These are phyloP conservation scores for Naganishia albida DNA, from an alignment of 1,284 basidiomycete species.

Conservation along the genomic window DNA sequence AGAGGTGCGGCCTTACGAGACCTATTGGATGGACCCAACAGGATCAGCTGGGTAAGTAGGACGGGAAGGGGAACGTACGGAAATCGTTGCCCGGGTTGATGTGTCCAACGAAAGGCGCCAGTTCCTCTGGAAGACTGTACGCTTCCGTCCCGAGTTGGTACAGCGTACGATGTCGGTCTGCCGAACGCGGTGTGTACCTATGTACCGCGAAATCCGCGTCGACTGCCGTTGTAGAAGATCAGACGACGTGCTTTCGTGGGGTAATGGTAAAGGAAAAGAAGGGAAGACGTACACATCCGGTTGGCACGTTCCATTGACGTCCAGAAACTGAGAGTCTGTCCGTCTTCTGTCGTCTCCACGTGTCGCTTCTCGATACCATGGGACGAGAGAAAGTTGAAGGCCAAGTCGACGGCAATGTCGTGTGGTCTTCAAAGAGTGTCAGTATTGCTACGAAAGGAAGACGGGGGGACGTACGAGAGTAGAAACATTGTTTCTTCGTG, in stretches of 20 bases:
- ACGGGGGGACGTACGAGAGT: conserved; percentile 3
- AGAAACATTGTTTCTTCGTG: conserved; percentile 8
- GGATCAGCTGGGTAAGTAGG: neutral
- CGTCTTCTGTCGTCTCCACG: conserved; percentile 16
- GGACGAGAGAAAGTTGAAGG: neutral
- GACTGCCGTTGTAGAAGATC: neutral
- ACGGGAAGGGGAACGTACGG: neutral
- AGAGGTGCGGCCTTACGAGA: conserved; percentile 7
- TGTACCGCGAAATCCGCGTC: conserved; percentile 25
- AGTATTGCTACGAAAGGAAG: too few relatives aligned
- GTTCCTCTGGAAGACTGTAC: conserved; percentile 8
- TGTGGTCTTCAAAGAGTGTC: conserved; percentile 1
- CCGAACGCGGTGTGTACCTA: neutral
- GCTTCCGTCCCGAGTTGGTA: conserved; percentile 13
- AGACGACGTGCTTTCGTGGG: neutral
- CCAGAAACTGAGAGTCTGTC: conserved; percentile 17
- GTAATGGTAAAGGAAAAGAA: neutral
- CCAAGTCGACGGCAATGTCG: neutral
- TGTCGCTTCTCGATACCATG: neutral
- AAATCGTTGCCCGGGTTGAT: conserved; percentile 23
- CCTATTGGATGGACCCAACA: neutral
- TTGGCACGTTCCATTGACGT: conserved; percentile 15
- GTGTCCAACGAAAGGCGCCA: conserved; percentile 17
- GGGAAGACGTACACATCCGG: conserved; percentile 10
- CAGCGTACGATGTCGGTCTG: neutral